Evolutionary conservation across 495 filamentous ascomycete genomes (phyloP), one percentile per base, ranked within the genome.

Genomic region (Extremus antarcticus): DNA sequence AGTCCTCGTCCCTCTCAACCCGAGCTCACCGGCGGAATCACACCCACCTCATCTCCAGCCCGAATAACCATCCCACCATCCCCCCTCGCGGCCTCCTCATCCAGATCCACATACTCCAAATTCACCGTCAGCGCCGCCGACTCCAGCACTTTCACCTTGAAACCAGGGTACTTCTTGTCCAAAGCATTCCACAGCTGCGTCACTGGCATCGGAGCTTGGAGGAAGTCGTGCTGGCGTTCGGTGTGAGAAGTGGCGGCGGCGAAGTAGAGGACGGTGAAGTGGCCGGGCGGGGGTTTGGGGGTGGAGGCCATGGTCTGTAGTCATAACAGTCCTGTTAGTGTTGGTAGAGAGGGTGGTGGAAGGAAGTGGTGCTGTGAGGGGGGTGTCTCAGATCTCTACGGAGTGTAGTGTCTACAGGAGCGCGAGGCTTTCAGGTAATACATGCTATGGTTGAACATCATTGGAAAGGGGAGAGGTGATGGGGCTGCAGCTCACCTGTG

Each of bases 1-100:
- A n/a, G n/a, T n/a, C n/a, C n/a, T n/a, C n/a, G n/a, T n/a, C n/a
- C n/a, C n/a, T 45, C 41, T 73, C 65, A 84, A 20, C 88, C 87
- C 38, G 85, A 87, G 74, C 92, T 97, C 49, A 97, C 92, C n/a
- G 92, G 92, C 25, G 92, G 92, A 57, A 98, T 96, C 45, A 98
- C 84, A 11, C 85, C 94, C 45, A 97, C 88, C 70, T 98, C 92
- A 61, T 92, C 87, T 17, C 89, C 90, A 20, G 75, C 79, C 53
- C 83, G 64, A 56, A 98, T 87, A 7, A 68, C 55, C 35, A 67
- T 64, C 0, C 67, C 65, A 7, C 66, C 66, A 20, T 67, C 62
- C 41, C 71, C 68, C 41, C 66, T 58, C 16, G 63, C 68, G 13
- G 66, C 67, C 25, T 68, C 71, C 23, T 70, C 69, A 3, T 70